These are phyloP conservation scores for Shiraia bambusicola DNA, from an alignment of 2,329 filamentous ascomycete genomes.

Conservation along the genomic window DNA sequence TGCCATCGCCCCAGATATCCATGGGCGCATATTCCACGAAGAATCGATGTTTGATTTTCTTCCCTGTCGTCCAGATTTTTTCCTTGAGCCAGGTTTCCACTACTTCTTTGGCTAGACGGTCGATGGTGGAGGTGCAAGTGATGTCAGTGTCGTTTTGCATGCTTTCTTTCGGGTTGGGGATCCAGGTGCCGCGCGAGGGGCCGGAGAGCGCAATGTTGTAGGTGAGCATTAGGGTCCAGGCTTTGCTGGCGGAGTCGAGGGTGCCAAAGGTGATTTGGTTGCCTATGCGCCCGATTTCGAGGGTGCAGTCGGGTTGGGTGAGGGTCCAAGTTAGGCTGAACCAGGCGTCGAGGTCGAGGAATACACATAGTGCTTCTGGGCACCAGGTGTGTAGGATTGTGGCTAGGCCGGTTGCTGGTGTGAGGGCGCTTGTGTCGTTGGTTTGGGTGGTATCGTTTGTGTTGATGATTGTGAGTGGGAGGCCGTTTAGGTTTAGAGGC, in stretches of 20 bases:
- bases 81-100: conserved; percentile 1
- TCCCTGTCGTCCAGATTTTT: conserved; percentile 19
- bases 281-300: conserved; percentile 26
- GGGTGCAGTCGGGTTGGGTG: conserved; percentile 9
- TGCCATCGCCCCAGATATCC: conserved; percentile 29
- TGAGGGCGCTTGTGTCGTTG: conserved; percentile 2
- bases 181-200: conserved; percentile 12
- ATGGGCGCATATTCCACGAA: conserved; percentile 28
- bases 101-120: conserved; percentile 6
- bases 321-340: conserved; percentile 26
- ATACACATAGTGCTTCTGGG: conserved; percentile 17
- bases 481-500: conserved; percentile 7
- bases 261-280: conserved; percentile 27
- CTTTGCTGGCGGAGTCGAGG: conserved; percentile 16
- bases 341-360: conserved; percentile 28
- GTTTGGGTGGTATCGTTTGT: not conserved
- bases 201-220: conserved; percentile 16
- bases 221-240: conserved; percentile 23
- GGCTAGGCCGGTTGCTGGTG: conserved; percentile 16
- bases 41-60: conserved; percentile 19
- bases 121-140: conserved; percentile 13
- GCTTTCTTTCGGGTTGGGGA: conserved; percentile 22
- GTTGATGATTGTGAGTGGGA: conserved; percentile 12
- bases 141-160: conserved; percentile 21
- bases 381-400: conserved; percentile 24